Base-by-base conservation (phyloP, 2,329 filamentous ascomycete species). In the Thielaviopsis euricoi region DNA sequence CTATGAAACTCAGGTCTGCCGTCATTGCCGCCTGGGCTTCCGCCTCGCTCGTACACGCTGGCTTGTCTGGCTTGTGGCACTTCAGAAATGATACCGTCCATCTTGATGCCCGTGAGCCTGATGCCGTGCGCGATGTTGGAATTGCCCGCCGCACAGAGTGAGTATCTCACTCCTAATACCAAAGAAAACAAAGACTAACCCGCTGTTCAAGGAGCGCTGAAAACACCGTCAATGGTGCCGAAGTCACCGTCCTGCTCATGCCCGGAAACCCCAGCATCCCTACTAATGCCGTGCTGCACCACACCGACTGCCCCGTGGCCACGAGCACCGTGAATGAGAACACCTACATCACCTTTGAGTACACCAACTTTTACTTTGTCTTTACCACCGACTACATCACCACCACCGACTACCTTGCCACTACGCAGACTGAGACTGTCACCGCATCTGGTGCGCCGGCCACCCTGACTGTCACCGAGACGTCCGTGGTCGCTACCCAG, bases 331-430 rank as follows among this genome's bases (percentile, higher is more conserved):
- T 57, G 15, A 61, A 64, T 17, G 46, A 59, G 12, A 61, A 63
- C 13, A 65, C 63, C n/a, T 57, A 61, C n/a, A 26, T 58, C 22
- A 60, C 56, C 6, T 29, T 63, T 26, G 58, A 63, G 19, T 61
- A 60, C 43, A 62, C 60, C n/a, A 64, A 64, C 19, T 58, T 21
- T 43, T 22, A 51, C 19, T 65, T 65, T 7, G 57, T 62, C 40
- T 65, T 63, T 15, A 61, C 61, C 10, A 57, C 55, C 19, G 57
- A 58, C 21, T 61, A 55, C 15, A 40, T 52, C 17, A 64, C 62
- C 13, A 43, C 61, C 7, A 60, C 61, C 7, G 50, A 59, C 49
- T 63, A 60, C 26, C 55, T 61, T 21, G 62, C 61, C 4, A 58
- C 64, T 49, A 64, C 63, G 57, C 29, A 55, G 53, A 55, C 37